Conservation (phyloP, 139 green algal species). For the Eudorina sp. region DNA sequence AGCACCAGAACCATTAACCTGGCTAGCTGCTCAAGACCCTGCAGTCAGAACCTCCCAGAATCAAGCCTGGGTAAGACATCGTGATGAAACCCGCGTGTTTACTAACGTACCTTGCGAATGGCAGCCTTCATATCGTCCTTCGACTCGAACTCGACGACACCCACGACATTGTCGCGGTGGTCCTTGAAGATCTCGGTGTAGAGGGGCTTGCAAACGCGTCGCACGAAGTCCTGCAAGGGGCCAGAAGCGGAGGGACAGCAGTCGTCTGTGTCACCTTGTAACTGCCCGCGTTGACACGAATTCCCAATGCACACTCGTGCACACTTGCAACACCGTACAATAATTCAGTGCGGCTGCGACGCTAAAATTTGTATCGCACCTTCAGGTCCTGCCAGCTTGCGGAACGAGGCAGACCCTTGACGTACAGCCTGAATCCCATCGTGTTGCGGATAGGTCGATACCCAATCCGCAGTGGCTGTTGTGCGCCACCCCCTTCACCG, state of each 20-base stretch:
- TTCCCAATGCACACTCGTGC: no score
- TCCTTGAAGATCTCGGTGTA: conserved; percentile 84
- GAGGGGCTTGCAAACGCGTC: conserved; percentile 72
- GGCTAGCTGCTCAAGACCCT: no score
- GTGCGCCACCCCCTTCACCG: conserved; percentile 4
- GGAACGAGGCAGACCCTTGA: conserved; percentile 80
- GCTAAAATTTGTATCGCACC: no score
- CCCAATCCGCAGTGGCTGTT: conserved; percentile 22
- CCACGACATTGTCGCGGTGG: conserved; percentile 62
- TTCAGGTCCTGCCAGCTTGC: conserved; percentile 94
- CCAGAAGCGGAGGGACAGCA: background rate
- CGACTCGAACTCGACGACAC: conserved; percentile 68
- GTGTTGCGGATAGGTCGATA: conserved; percentile 56
- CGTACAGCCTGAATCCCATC: conserved; percentile 63
- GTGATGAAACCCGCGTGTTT: no score
- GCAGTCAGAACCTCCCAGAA: no score
- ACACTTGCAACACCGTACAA: no score
- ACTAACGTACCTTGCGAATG: conserved; percentile 32
- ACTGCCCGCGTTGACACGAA: no score
- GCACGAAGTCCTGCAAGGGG: conserved; percentile 74
- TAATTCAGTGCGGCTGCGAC: no score
- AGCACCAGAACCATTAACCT: no score
- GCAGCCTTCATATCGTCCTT: conserved; percentile 67
- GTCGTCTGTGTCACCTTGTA: no score
- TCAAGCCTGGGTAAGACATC: no score